These are phyloP conservation scores for Erodium trifolium DNA, from an alignment of 441 rosid genomes.

Conservation along the genomic window DNA sequence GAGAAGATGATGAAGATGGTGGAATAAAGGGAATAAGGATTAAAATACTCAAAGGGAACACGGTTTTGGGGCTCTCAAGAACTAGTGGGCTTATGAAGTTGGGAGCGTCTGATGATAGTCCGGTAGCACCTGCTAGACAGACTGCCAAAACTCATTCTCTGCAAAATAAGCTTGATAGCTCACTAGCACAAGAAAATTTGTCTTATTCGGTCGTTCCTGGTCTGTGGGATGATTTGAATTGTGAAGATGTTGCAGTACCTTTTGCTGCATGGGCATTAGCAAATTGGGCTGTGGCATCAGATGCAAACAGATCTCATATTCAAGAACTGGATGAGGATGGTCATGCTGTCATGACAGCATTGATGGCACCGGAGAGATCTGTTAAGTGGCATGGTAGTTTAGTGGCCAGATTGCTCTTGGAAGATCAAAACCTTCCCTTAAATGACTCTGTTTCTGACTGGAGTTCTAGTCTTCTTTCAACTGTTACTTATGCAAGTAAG, in stretches of 20 bases:
- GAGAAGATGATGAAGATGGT: conserved; percentile 59
- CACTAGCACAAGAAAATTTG: conserved; percentile 38
- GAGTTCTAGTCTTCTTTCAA: conserved; percentile 84
- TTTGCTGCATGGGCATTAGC: conserved; percentile 98
- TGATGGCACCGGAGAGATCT: conserved; percentile 94
- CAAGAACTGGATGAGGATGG: conserved; percentile 91
- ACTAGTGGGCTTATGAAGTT: conserved; percentile 40
- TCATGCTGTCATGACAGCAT: conserved; percentile 74
- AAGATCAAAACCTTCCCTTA: conserved; percentile 70
- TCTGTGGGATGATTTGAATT: conserved; percentile 98
- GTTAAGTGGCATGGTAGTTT: conserved; percentile 98
- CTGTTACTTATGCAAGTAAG: conserved; percentile 66
- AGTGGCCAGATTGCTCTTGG: conserved; percentile 76
- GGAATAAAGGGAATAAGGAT: conserved; percentile 86
- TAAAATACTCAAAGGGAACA: conserved; percentile 81
- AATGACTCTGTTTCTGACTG: conserved; percentile 82
- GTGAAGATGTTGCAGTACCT: conserved; percentile 94
- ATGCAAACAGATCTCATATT: conserved; percentile 62
- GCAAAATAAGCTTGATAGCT: conserved; percentile 48
- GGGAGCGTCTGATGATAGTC: conserved; percentile 34
- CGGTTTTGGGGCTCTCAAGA: conserved; percentile 77
- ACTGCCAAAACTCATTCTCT: conserved; percentile 40
- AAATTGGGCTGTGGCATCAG: conserved; percentile 95
- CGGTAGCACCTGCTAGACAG: conserved; percentile 22
- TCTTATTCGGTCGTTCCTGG: conserved; percentile 90